Conservation (phyloP, 2,329 filamentous ascomycete species). For the Claviceps sp. region DNA sequence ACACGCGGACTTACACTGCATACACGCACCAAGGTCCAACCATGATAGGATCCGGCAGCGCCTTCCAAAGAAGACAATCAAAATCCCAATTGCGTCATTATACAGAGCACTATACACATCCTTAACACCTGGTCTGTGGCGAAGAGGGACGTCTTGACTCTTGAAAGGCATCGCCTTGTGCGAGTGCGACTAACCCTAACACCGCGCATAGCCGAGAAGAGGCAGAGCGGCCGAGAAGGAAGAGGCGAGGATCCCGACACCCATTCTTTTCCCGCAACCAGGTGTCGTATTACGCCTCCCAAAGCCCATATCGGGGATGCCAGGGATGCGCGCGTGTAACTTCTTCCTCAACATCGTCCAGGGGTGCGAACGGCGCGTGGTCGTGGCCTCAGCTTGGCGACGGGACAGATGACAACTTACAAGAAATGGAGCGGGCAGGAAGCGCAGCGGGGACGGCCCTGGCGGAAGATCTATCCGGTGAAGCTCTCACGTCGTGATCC, state of each 20-base stretch:
- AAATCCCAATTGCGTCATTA: not conserved
- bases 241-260: too few species aligned
- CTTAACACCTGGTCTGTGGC: not conserved
- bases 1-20: not conserved
- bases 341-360: not conserved
- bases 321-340: not conserved
- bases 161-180: not conserved
- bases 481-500: not conserved
- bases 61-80: not conserved
- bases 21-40: too few species aligned
- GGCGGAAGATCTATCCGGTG: not conserved
- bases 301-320: not conserved
- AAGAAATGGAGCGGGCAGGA: not conserved
- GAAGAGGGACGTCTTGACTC: not conserved
- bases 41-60: too few species aligned
- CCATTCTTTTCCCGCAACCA: too few species aligned
- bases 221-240: too few species aligned
- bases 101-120: not conserved
- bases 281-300: not conserved
- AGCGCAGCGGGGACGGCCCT: not conserved
- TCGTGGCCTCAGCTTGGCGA: not conserved
- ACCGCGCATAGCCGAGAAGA: too few species aligned
- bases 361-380: not conserved
- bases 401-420: not conserved
- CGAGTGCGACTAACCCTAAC: not conserved